Evolutionary conservation across 164 flowering plant species (phyloP).

Genomic region (Kalanchoe fedtschenkoi): DNA sequence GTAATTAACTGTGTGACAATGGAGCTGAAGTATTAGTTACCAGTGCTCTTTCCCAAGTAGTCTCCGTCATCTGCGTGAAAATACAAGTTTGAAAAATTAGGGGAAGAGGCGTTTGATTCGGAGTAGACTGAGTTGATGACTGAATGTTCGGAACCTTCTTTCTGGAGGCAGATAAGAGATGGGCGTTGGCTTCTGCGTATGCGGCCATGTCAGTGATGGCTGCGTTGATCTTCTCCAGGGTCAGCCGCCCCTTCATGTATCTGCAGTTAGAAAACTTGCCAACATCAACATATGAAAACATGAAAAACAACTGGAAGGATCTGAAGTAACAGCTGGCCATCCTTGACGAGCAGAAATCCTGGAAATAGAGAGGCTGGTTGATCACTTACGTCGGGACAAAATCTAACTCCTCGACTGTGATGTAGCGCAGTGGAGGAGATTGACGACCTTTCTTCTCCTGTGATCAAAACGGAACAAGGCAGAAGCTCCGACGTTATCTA

Average conservation of each 20-base stretch:
- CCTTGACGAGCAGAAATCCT: too few relatives aligned
- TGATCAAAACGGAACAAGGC: constrained; percentile 4
- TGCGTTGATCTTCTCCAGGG: constrained; percentile 81
- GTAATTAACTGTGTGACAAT: too few relatives aligned
- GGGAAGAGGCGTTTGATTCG: neutral
- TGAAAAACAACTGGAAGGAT: too few relatives aligned
- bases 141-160: constrained; percentile 45
- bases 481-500: too few relatives aligned
- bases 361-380: constrained; percentile 6
- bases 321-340: too few relatives aligned
- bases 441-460: constrained; percentile 80
- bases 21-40: constrained; percentile 27
- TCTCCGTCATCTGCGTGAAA: constrained; percentile 59
- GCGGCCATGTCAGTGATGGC: constrained; percentile 83
- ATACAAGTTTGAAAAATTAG: constrained; percentile 6
- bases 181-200: constrained; percentile 86
- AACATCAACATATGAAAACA: neutral
- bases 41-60: constrained; percentile 66
- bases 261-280: constrained; percentile 25
- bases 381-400: constrained; percentile 60
- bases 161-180: constrained; percentile 63
- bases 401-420: constrained; percentile 57
- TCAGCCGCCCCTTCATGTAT: constrained; percentile 94
- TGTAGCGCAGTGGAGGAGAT: constrained; percentile 63
- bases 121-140: neutral